phyloP scores from a whole-genome alignment of 2,329 filamentous ascomycete genomes.

The Pyrenochaeta sp. region DNA sequence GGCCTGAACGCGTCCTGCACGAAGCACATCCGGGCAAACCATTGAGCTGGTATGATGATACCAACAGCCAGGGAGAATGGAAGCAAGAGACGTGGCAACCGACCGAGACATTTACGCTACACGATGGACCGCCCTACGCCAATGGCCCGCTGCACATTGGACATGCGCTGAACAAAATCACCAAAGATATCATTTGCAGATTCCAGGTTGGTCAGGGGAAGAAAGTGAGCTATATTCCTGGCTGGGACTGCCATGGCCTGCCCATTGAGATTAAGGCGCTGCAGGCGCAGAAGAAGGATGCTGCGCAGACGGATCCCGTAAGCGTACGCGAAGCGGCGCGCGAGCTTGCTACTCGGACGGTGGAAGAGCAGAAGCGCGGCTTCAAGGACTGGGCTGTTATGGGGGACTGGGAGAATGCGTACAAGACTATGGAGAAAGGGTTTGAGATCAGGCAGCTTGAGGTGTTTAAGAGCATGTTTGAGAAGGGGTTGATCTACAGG shows the following conservation, averaged over 20 bases:
- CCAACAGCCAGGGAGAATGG: not conserved
- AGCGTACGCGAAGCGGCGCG: conserved; percentile 72
- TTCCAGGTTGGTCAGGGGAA: conserved; percentile 81
- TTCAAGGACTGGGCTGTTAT: conserved; percentile 80
- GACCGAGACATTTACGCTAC: conserved; percentile 75
- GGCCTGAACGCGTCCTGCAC: conserved; percentile 54
- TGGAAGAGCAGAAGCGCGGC: conserved; percentile 75
- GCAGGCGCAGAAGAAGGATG: conserved; percentile 60
- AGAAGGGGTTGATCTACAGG: conserved; percentile 74
- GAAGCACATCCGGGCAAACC: conserved; percentile 19
- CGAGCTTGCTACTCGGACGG: conserved; percentile 71
- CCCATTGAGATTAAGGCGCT: conserved; percentile 97
- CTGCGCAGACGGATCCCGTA: conserved; percentile 52
- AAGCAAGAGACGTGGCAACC: not conserved
- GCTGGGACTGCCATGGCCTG: conserved; percentile 97
- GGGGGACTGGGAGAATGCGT: conserved; percentile 79
- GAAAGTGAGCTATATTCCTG: conserved; percentile 82
- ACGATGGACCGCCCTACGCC: conserved; percentile 96
- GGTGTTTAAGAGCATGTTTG: conserved; percentile 79
- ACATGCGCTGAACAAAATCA: conserved; percentile 94
- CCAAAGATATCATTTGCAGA: conserved; percentile 92
- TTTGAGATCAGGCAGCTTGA: conserved; percentile 79
- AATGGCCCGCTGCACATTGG: conserved; percentile 92
- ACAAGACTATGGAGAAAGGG: conserved; percentile 78
- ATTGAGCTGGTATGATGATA: not conserved